Evolutionary conservation across 306 rosid genomes (phyloP).

Genomic region (Mimosa pudica): DNA sequence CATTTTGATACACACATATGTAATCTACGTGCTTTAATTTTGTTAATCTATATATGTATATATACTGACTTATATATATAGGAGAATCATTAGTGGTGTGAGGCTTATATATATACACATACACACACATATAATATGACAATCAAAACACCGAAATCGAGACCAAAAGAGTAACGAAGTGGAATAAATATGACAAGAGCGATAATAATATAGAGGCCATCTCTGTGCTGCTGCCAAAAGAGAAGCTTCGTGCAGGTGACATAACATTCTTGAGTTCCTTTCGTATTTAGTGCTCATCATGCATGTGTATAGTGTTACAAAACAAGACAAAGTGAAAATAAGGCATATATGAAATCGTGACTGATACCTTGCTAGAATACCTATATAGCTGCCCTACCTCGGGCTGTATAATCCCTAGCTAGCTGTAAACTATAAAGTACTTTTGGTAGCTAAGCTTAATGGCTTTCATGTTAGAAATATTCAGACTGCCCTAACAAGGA

Average conservation of each 20-base stretch:
- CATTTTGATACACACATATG: neutral
- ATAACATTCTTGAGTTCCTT: constrained; percentile 53
- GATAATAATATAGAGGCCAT: constrained; percentile 6
- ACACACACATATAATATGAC: neutral
- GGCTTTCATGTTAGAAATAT: too few species aligned
- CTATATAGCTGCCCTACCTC: neutral
- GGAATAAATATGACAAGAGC: neutral
- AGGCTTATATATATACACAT: neutral
- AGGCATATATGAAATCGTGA: neutral
- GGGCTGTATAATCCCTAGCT: too few species aligned
- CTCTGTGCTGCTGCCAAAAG: constrained; percentile 26
- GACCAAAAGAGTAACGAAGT: neutral
- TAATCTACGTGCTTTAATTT: neutral
- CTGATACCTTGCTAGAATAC: neutral
- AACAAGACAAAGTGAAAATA: neutral
- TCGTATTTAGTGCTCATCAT: constrained; percentile 42
- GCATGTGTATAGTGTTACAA: neutral
- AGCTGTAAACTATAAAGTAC: too few species aligned
- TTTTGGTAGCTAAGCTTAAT: too few species aligned
- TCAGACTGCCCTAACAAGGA: too few species aligned
- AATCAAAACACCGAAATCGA: neutral
- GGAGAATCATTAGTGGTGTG: neutral
- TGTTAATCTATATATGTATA: neutral
- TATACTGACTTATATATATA: neutral
- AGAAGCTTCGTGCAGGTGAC: constrained; percentile 49